These are phyloP conservation scores for Trifolium subterraneum DNA, from an alignment of 306 rosid species.

Conservation along the genomic window DNA sequence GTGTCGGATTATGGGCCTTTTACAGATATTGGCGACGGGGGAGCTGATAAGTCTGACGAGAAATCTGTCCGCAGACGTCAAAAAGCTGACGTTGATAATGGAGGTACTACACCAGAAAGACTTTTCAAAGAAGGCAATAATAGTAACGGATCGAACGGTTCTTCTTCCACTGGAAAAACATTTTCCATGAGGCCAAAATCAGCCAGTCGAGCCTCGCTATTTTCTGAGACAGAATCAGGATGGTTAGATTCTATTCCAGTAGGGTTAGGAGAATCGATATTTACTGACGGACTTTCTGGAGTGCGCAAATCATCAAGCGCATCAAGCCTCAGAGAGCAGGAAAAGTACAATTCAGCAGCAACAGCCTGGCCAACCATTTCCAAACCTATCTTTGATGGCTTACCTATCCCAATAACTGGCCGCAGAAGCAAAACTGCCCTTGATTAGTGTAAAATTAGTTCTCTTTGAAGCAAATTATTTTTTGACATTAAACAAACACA, in stretches of 20 bases:
- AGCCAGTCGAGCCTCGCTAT: slow-evolving; percentile 55
- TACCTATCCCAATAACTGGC: slow-evolving; percentile 79
- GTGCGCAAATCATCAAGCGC: slow-evolving; percentile 77
- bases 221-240: slow-evolving; percentile 62
- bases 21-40: slow-evolving; percentile 59
- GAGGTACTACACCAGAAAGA: slow-evolving; percentile 62
- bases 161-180: slow-evolving; percentile 67
- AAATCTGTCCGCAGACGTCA: slow-evolving; percentile 82
- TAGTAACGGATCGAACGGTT: slow-evolving; percentile 58
- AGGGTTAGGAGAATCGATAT: slow-evolving; percentile 74
- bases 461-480: slow-evolving; percentile 43
- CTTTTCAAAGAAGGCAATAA: slow-evolving; percentile 55
- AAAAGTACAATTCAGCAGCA: slow-evolving; percentile 49
- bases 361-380: slow-evolving; percentile 66
- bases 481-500: slow-evolving; percentile 46
- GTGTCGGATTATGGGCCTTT: slow-evolving; percentile 43
- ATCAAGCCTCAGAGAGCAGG: slow-evolving; percentile 77
- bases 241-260: slow-evolving; percentile 67
- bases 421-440: slow-evolving; percentile 85
- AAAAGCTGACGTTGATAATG: slow-evolving; percentile 64
- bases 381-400: slow-evolving; percentile 83
- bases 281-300: slow-evolving; percentile 51
- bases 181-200: slow-evolving; percentile 74
- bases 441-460: slow-evolving; percentile 56
- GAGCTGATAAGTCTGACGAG: slow-evolving; percentile 67